phyloP scores from a whole-genome alignment of 2,329 filamentous ascomycete genomes.

The Talaromyces sp. region DNA sequence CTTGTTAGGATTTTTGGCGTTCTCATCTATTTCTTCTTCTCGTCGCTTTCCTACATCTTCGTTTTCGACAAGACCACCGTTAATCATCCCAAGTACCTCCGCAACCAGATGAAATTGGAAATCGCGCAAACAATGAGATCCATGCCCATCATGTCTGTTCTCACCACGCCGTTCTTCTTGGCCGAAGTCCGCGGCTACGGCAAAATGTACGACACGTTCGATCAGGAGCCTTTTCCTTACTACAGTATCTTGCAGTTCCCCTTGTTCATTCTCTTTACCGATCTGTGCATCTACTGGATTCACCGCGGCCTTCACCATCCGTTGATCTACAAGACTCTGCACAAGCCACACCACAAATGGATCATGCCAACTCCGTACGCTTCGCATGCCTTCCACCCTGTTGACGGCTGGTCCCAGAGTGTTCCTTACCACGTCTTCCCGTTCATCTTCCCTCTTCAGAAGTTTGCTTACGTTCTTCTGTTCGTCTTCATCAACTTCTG shows the following conservation, averaged over 20 bases:
- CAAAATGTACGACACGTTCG: constrained; percentile 77
- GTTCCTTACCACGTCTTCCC: constrained; percentile 91
- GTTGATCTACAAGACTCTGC: constrained; percentile 73
- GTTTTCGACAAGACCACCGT: constrained; percentile 88
- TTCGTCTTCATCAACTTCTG: constrained; percentile 95
- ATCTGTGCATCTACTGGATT: constrained; percentile 86
- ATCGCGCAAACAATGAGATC: constrained; percentile 71
- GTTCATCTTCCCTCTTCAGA: constrained; percentile 87
- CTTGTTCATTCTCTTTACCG: constrained; percentile 80
- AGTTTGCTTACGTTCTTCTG: constrained; percentile 76
- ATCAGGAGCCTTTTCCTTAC: constrained; percentile 67
- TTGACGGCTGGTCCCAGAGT: constrained; percentile 85
- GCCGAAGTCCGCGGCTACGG: constrained; percentile 77
- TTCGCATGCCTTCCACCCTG: constrained; percentile 87
- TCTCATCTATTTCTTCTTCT: constrained; percentile 77
- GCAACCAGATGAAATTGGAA: constrained; percentile 83
- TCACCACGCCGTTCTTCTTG: constrained; percentile 77
- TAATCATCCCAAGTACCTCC: constrained; percentile 88
- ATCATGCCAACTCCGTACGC: constrained; percentile 96
- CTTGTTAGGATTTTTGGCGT: constrained; percentile 71
- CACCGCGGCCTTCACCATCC: constrained; percentile 82
- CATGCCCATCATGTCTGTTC: constrained; percentile 75
- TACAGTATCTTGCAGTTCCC: constrained; percentile 83
- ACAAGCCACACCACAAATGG: constrained; percentile 99
- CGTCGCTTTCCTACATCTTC: constrained; percentile 76